Evolutionary conservation across 495 filamentous ascomycete species (phyloP).

Genomic region (Rhypophila decipiens): DNA sequence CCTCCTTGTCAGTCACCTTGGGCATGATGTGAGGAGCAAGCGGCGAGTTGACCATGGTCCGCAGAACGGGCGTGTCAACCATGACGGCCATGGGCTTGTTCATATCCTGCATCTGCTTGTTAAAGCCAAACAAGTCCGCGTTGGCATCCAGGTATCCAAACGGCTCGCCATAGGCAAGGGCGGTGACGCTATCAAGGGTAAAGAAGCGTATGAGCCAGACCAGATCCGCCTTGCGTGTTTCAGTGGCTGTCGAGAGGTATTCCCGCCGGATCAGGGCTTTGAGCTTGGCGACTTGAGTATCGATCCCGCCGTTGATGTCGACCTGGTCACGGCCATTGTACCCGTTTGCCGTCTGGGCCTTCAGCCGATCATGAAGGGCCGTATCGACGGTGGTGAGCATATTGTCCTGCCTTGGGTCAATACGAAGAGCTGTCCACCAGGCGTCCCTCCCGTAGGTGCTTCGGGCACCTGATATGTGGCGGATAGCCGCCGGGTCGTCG

Average conservation of each 20-base stretch:
- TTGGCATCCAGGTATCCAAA: conserved; percentile 1
- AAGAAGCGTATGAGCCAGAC: conserved; percentile 1
- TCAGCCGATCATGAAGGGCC: conserved; percentile 23
- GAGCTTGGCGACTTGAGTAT: conserved; percentile 30
- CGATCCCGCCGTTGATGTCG: conserved; percentile 27
- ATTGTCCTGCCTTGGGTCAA: conserved; percentile 2
- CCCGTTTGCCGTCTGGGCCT: conserved; percentile 23
- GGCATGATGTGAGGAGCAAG: too few species aligned
- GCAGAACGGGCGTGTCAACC: too few species aligned
- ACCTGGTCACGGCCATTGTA: conserved; percentile 27
- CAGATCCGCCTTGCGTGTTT: background rate
- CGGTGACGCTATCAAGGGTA: conserved; percentile 37
- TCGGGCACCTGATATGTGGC: conserved; percentile 18
- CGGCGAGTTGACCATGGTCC: too few species aligned
- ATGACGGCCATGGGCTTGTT: too few species aligned
- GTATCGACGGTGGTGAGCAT: conserved; percentile 29
- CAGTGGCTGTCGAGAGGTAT: background rate
- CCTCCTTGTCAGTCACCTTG: too few species aligned
- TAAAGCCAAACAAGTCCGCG: too few species aligned
- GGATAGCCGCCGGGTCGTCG: conserved; percentile 21
- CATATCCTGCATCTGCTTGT: too few species aligned
- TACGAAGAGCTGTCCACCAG: background rate
- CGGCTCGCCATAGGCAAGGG: conserved; percentile 35
- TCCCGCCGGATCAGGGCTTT: conserved; percentile 10
- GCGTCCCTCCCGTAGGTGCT: conserved; percentile 6